These are phyloP conservation scores for Naganishia albida DNA, from an alignment of 1,284 basidiomycete species.

Conservation along the genomic window DNA sequence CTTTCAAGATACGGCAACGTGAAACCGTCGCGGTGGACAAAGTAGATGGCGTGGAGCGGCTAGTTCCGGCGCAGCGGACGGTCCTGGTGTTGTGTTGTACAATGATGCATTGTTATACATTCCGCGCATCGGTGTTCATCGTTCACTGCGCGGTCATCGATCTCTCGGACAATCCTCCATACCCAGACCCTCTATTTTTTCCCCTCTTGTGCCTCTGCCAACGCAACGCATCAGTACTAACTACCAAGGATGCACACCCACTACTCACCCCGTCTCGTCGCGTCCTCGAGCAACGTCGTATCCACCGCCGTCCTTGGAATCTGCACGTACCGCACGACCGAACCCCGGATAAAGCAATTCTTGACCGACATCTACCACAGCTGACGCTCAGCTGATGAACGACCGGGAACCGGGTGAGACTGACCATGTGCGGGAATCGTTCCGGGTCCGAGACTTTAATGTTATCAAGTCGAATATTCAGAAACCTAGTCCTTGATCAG, in stretches of 20 bases:
- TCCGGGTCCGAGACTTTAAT: slow-evolving; percentile 92
- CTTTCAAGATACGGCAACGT: slow-evolving; percentile 13
- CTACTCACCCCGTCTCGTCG: slow-evolving; percentile 82
- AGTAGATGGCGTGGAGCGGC: not conserved
- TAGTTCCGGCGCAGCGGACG: not conserved
- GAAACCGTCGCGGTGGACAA: not conserved
- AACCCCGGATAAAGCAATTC: slow-evolving; percentile 98
- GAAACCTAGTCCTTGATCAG: slow-evolving; percentile 64
- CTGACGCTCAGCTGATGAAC: not conserved
- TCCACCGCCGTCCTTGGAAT: slow-evolving; percentile 90
- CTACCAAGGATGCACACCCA: not conserved
- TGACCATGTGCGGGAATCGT: slow-evolving; percentile 94
- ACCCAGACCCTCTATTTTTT: slow-evolving; percentile 39
- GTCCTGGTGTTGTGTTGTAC: slow-evolving; percentile 12
- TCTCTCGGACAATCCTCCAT: not conserved
- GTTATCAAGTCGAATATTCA: slow-evolving; percentile 94
- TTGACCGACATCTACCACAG: slow-evolving; percentile 86
- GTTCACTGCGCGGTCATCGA: not conserved
- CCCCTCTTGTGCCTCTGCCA: slow-evolving; percentile 45
- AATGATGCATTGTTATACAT: slow-evolving; percentile 17
- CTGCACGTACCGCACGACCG: slow-evolving; percentile 96
- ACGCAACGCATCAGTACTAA: not conserved
- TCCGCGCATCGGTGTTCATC: slow-evolving; percentile 1
- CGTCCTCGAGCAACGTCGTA: slow-evolving; percentile 94
- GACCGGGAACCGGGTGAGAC: slow-evolving; percentile 38